Evolutionary conservation across 805 yeast species (phyloP).

Genomic region (Zygoascus biomembranicola): DNA sequence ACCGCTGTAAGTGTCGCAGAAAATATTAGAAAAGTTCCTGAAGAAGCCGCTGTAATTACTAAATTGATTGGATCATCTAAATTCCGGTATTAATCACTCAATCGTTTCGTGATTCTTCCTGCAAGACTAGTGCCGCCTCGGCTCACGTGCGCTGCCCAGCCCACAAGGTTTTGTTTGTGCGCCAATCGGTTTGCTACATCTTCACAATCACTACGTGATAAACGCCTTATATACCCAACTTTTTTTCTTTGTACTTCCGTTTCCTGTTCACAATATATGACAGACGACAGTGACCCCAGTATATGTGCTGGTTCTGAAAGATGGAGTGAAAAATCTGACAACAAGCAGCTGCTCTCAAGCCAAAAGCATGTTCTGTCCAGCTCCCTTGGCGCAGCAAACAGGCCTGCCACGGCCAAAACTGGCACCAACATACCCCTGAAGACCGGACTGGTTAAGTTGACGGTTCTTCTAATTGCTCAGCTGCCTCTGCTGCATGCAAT

Average conservation of each 20-base stretch:
- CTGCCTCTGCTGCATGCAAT: conserved; percentile 12
- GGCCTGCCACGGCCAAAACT: neutral
- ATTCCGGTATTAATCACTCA: too few relatives aligned
- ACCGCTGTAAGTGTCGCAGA: too few relatives aligned
- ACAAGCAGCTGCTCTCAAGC: neutral
- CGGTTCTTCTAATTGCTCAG: conserved; percentile 9
- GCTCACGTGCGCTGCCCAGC: too few relatives aligned
- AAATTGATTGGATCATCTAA: too few relatives aligned
- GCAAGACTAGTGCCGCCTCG: too few relatives aligned
- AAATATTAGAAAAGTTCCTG: too few relatives aligned
- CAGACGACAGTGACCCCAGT: neutral
- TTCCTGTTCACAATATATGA: neutral
- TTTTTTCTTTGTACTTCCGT: neutral
- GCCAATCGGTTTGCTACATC: too few relatives aligned
- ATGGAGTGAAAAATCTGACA: neutral
- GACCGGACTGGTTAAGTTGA: conserved; percentile 4
- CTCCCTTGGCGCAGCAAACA: neutral
- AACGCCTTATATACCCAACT: too few relatives aligned
- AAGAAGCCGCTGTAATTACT: too few relatives aligned
- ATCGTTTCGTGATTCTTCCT: too few relatives aligned
- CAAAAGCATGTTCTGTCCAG: neutral
- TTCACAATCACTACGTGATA: too few relatives aligned
- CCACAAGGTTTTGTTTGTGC: too few relatives aligned
- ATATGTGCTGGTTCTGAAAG: neutral
- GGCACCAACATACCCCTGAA: neutral